A percentile compares a stretch with the other conserved stretches of the same genome.
Evolutionary conservation across 495 filamentous ascomycete species (phyloP).

Genomic region (Penicillium manginii): DNA sequence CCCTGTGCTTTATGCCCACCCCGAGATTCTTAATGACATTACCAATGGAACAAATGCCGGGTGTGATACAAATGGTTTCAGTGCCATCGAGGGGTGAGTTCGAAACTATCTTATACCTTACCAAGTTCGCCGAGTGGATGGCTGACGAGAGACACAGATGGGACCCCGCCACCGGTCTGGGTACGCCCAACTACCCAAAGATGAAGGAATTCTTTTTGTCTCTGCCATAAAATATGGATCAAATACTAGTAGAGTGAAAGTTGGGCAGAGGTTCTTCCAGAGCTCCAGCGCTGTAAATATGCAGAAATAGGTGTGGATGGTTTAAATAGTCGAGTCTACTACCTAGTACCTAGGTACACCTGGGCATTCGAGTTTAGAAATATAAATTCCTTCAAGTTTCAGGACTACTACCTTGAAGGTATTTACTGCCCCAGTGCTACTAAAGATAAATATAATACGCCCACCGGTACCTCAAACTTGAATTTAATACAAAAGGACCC

Average conservation of each 20-base stretch:
- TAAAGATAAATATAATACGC: no score
- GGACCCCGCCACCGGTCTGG: conserved; percentile 60
- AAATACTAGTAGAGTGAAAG: neutral
- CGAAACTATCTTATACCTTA: neutral
- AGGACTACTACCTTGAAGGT: no score
- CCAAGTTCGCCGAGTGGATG: neutral
- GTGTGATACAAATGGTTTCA: conserved; percentile 54
- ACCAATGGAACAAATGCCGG: conserved; percentile 49
- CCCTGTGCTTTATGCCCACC: conserved; percentile 52
- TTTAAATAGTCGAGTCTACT: no score
- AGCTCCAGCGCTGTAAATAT: no score
- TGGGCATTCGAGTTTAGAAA: no score
- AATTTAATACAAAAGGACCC: no score
- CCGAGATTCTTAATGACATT: conserved; percentile 53
- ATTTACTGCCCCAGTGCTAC: no score
- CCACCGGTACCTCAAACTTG: no score
- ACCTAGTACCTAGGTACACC: no score
- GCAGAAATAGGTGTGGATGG: no score
- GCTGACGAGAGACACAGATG: conserved; percentile 30
- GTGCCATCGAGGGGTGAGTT: conserved; percentile 45
- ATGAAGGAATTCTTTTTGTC: conserved; percentile 46
- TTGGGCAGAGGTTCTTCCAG: no score
- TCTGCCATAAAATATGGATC: conserved; percentile 28
- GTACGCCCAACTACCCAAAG: conserved; percentile 56
- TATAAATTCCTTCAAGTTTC: no score